A percentile compares a stretch with the other conserved stretches of the same genome.
Conservation (phyloP, 2,329 filamentous ascomycete species). For the Aspergillus pseudoviridinutans region DNA sequence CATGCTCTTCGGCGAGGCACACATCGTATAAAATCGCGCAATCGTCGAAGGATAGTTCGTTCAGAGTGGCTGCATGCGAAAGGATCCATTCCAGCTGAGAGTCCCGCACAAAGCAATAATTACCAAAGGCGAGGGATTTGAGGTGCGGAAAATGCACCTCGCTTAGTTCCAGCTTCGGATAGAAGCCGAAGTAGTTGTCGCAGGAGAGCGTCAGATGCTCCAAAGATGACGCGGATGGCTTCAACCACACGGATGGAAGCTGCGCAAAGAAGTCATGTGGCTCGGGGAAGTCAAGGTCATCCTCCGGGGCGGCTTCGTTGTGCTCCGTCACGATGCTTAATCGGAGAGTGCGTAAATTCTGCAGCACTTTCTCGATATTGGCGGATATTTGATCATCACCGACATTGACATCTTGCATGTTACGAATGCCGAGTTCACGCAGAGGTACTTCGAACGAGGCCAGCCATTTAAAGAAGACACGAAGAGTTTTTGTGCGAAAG, state of each 20-base stretch:
- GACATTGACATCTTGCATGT: neutral
- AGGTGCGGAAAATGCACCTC: conserved; percentile 37
- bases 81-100: conserved; percentile 48
- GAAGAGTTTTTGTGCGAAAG: neutral
- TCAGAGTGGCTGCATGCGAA: conserved; percentile 35
- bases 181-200: conserved; percentile 39
- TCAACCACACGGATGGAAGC: conserved; percentile 5
- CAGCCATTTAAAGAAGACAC: neutral
- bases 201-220: conserved; percentile 40
- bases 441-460: neutral
- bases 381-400: neutral
- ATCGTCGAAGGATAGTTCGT: conserved; percentile 43
- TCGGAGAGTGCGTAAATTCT: neutral
- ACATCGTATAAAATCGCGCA: conserved; percentile 34
- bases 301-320: neutral
- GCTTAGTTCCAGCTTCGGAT: conserved; percentile 36
- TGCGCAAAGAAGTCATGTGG: neutral
- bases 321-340: neutral
- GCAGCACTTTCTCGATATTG: neutral
- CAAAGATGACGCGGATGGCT: conserved; percentile 11
- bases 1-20: neutral
- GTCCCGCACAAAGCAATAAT: conserved; percentile 42
- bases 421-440: neutral
- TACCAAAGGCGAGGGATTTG: conserved; percentile 38
- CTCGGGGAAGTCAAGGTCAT: neutral